Evolutionary conservation across 164 flowering plant species (phyloP).

Genomic region (Nelumbo lutea): DNA sequence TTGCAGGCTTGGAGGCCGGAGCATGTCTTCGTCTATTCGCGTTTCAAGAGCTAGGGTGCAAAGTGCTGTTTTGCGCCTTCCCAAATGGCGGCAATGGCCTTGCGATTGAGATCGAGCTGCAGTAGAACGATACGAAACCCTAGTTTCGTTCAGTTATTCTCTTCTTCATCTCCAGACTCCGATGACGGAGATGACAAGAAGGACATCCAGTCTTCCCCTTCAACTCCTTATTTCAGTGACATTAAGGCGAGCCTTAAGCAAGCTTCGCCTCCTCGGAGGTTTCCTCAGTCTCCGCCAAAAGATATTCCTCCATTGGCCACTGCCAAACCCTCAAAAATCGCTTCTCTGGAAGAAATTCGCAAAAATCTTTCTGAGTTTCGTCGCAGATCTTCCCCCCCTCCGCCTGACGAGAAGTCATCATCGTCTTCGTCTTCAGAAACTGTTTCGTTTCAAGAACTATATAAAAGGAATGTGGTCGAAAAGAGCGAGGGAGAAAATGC

Average conservation of each 20-base stretch:
- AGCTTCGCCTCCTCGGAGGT: conserved; percentile 13
- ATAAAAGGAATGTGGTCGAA: conserved; percentile 25
- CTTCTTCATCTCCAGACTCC: conserved; percentile 23
- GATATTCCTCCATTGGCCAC: conserved; percentile 5
- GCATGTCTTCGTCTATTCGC: not conserved
- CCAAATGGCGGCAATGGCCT: conserved; percentile 10
- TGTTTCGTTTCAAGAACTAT: conserved; percentile 45
- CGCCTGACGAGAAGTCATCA: conserved; percentile 10
- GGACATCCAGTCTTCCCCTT: not conserved
- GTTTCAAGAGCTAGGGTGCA: not conserved
- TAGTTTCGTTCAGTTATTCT: conserved; percentile 26
- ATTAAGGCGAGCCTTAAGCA: conserved; percentile 44
- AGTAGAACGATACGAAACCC: conserved; percentile 17
- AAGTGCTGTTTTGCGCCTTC: not conserved
- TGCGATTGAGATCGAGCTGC: conserved; percentile 12
- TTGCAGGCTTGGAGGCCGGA: no score
- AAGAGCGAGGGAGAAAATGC: conserved; percentile 5
- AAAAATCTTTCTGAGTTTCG: conserved; percentile 53
- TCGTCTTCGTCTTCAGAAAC: conserved; percentile 15
- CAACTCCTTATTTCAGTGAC: conserved; percentile 28
- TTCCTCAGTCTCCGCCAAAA: not conserved
- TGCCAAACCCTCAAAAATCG: conserved; percentile 13
- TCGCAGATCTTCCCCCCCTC: conserved; percentile 30
- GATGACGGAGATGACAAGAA: conserved; percentile 9
- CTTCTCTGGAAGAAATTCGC: conserved; percentile 42